Conservation (phyloP, 306 rosid genomes). For the Cucumis melo region DNA sequence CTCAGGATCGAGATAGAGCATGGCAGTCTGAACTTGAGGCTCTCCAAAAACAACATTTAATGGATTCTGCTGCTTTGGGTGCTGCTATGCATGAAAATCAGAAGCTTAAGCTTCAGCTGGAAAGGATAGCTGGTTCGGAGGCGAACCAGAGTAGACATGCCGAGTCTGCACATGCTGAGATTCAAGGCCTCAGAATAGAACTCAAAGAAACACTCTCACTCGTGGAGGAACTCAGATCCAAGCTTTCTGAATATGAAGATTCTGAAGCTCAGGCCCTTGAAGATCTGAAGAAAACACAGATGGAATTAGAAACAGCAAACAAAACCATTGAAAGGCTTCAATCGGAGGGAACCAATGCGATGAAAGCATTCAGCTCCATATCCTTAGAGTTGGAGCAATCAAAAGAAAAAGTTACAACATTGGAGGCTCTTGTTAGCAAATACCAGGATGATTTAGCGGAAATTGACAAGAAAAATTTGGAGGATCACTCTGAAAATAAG, state of each 20-base stretch:
- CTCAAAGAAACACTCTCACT: conserved; percentile 46
- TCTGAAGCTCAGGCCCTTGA: conserved; percentile 52
- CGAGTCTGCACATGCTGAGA: conserved; percentile 47
- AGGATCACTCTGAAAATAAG: conserved; percentile 15
- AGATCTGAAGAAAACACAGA: conserved; percentile 32
- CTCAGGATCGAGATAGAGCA: conserved; percentile 86
- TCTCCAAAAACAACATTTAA: conserved; percentile 70
- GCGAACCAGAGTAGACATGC: conserved; percentile 35
- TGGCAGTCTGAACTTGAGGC: conserved; percentile 96
- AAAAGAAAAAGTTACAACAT: conserved; percentile 34
- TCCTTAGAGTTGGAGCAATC: conserved; percentile 66
- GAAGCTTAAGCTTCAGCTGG: conserved; percentile 71
- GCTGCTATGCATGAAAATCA: conserved; percentile 77
- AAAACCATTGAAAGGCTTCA: conserved; percentile 34
- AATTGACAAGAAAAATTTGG: conserved; percentile 12
- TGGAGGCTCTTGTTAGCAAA: conserved; percentile 56
- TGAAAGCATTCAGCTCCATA: conserved; percentile 23
- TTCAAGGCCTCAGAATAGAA: conserved; percentile 47
- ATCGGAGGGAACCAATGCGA: conserved; percentile 31
- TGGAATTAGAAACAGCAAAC: conserved; percentile 50
- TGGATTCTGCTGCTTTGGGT: conserved; percentile 72
- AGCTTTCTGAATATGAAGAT: conserved; percentile 44
- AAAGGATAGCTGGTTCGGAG: conserved; percentile 43
- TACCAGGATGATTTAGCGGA: conserved; percentile 40
- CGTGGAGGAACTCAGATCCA: conserved; percentile 46